Evolutionary conservation across 2,329 filamentous ascomycete species (phyloP).

Genomic region (Harringtonia aguacate): DNA sequence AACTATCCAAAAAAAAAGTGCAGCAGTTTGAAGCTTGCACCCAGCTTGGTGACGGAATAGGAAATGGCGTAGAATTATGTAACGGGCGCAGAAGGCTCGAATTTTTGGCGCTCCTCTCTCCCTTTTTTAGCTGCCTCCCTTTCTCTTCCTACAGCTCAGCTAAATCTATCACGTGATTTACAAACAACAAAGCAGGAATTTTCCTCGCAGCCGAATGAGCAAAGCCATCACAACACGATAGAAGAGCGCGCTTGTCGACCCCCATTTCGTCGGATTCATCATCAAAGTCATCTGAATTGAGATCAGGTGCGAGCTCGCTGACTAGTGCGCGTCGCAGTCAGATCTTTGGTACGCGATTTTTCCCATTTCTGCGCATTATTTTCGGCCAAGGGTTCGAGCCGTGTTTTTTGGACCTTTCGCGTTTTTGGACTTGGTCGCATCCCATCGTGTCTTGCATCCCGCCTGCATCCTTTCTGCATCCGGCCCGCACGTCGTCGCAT

Average conservation of each 20-base stretch:
- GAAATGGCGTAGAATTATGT: not conserved
- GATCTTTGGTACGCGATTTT: not conserved
- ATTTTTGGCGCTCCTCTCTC: not conserved
- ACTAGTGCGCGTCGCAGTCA: not conserved
- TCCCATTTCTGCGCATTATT: not conserved
- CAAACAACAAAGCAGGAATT: slow-evolving; percentile 2
- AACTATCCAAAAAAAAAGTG: no score
- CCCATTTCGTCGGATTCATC: not conserved
- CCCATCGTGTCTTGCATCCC: not conserved
- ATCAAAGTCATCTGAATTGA: not conserved
- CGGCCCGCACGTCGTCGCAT: not conserved
- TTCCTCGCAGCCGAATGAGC: not conserved
- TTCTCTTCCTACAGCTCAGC: not conserved
- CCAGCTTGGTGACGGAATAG: not conserved
- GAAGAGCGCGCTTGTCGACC: not conserved
- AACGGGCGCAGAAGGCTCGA: not conserved
- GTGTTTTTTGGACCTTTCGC: not conserved
- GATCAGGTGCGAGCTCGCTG: not conserved
- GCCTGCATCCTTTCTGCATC: not conserved
- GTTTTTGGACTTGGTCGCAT: not conserved
- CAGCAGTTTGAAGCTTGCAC: no score
- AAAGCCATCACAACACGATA: not conserved
- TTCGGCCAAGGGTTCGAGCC: not conserved
- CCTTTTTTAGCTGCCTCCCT: not conserved
- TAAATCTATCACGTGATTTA: not conserved